These are phyloP conservation scores for Neurospora sp. DNA, from an alignment of 2,329 filamentous ascomycete species.

Conservation along the genomic window DNA sequence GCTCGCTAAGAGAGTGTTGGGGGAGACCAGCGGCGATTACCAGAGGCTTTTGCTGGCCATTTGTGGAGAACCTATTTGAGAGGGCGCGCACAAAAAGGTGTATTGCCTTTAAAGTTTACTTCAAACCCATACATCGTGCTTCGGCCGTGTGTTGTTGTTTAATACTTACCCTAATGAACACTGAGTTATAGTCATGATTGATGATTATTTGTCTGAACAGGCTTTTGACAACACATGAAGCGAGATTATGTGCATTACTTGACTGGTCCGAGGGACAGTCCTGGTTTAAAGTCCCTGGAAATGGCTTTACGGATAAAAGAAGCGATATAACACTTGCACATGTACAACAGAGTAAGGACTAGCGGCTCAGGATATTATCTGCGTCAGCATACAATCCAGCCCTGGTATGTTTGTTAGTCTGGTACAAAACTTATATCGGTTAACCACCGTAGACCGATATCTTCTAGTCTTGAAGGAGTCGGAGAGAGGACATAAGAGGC, in stretches of 20 bases:
- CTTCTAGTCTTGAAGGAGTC: too few relatives aligned
- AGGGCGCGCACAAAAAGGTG: background rate
- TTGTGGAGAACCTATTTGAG: constrained; percentile 33
- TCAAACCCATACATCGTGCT: background rate
- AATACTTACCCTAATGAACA: background rate
- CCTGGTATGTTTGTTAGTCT: too few relatives aligned
- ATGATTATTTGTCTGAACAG: background rate
- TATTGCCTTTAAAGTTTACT: background rate
- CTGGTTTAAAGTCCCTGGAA: background rate
- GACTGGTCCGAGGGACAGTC: background rate
- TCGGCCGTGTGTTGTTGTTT: background rate
- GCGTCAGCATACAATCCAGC: background rate
- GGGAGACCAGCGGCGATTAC: constrained; percentile 82
- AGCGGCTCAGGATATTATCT: background rate
- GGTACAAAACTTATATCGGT: too few relatives aligned
- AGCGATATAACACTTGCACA: background rate
- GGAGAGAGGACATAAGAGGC: too few relatives aligned
- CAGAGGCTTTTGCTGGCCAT: constrained; percentile 66
- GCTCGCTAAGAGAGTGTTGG: constrained; percentile 59
- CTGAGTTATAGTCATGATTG: background rate
- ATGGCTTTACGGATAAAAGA: background rate
- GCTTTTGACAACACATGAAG: background rate
- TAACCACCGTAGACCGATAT: too few relatives aligned
- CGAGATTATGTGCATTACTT: background rate
- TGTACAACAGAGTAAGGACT: background rate